Evolutionary conservation across 192 early-diverging fungal species (phyloP).

Genomic region (Podila verticillata): DNA sequence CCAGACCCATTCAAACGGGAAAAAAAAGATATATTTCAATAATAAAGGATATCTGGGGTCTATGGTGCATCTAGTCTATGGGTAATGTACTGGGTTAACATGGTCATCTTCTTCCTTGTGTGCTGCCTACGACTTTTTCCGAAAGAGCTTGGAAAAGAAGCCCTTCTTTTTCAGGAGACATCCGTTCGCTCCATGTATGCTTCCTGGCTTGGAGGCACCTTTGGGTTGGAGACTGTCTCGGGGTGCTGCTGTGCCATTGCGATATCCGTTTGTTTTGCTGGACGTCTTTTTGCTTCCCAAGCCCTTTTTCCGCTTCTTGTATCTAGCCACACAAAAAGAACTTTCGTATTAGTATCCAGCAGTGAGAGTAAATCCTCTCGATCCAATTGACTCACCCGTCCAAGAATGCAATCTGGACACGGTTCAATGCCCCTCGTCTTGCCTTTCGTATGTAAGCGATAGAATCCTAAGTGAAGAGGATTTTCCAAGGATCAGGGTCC

Average conservation of each 20-base stretch:
- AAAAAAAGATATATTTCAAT: too few species aligned
- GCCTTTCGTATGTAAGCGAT: conserved; percentile 49
- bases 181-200: neutral
- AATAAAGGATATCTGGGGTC: too few species aligned
- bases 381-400: conserved; percentile 28
- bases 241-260: conserved; percentile 1
- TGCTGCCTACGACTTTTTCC: conserved; percentile 1
- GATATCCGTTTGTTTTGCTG: neutral
- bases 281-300: conserved; percentile 8
- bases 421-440: conserved; percentile 54
- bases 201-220: neutral
- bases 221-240: neutral
- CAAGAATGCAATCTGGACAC: conserved; percentile 55
- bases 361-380: neutral
- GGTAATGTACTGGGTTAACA: too few species aligned
- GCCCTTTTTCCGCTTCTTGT: conserved; percentile 39
- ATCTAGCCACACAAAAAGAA: conserved; percentile 7
- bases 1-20: too few species aligned
- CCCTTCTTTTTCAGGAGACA: conserved; percentile 6
- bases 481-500: too few species aligned
- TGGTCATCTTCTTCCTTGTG: neutral
- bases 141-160: conserved; percentile 25
- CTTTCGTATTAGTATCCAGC: neutral
- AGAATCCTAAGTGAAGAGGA: conserved; percentile 48
- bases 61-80: too few species aligned